Evolutionary conservation across 2,329 filamentous ascomycete species (phyloP).

Genomic region (Ophiostoma fasciatum): DNA sequence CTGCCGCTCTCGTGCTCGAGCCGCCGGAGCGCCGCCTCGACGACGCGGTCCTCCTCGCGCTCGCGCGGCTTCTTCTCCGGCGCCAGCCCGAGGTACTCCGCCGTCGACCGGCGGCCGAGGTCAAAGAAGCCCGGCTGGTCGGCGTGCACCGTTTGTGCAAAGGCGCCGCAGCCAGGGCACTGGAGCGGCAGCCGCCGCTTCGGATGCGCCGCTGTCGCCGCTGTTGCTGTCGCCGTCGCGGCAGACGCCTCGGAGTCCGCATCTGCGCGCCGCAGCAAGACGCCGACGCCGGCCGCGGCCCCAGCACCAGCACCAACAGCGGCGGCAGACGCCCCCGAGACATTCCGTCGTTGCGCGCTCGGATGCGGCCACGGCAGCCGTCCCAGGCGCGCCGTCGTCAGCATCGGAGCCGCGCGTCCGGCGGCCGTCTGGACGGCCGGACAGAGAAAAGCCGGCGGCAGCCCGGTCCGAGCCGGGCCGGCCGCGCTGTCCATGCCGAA

Average conservation of each 20-base stretch:
- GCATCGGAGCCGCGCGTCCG: too few species aligned
- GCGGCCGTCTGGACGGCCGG: too few species aligned
- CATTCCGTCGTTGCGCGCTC: too few species aligned
- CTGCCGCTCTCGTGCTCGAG: slow-evolving; percentile 27
- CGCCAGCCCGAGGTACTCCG: slow-evolving; percentile 28
- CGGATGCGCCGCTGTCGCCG: neutral
- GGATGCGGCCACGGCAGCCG: too few species aligned
- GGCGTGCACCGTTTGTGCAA: slow-evolving; percentile 39
- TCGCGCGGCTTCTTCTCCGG: slow-evolving; percentile 10
- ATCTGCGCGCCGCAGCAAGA: too few species aligned
- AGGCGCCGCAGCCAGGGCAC: slow-evolving; percentile 51
- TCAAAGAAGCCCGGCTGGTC: slow-evolving; percentile 45
- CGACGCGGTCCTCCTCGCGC: slow-evolving; percentile 29
- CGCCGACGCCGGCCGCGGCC: too few species aligned
- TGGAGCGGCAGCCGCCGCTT: slow-evolving; percentile 31
- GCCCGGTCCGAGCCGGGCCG: neutral
- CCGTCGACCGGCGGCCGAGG: slow-evolving; percentile 33
- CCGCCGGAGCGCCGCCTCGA: slow-evolving; percentile 28
- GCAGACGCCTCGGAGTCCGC: too few species aligned
- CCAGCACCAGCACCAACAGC: too few species aligned
- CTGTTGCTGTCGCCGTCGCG: too few species aligned
- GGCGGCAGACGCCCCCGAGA: too few species aligned
- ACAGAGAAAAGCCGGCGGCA: slow-evolving; percentile 10
- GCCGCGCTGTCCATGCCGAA: slow-evolving; percentile 7
- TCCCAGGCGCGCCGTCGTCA: too few species aligned